Evolutionary conservation across 2,329 filamentous ascomycete species (phyloP), one percentile per base, ranked within the genome.

Genomic region (Colletotrichum gigasporum): DNA sequence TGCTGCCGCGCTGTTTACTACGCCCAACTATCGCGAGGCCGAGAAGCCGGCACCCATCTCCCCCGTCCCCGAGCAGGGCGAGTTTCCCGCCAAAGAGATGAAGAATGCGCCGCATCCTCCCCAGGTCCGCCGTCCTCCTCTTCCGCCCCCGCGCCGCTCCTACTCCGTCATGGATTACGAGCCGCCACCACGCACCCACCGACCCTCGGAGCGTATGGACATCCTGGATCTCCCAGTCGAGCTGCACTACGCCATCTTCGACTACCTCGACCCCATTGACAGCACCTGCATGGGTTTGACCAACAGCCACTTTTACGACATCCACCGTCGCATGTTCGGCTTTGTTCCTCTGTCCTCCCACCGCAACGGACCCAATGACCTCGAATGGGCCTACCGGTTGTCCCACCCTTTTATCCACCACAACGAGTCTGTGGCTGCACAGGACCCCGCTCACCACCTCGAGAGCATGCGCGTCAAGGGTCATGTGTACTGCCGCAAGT

Each of bases 191-290:
- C 79, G 81, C 59, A 82, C 80, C 52, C 83, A 85, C 52, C 77
- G 74, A 52, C 82, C 82, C 1, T 81, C 83, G 5, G 70, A 76
- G 50, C 76, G 76, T 56, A 76, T 85, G 48, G 79, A 79, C 14
- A 76, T 90, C 7, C 71, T 80, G 35, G 82, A 86, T 54, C 79
- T 90, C 2, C 87, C 87, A 12, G 74, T 82, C 0, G 87, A 90
- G 74, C 77, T 90, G 10, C 87, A 89, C 73, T 87, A 84, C 67
- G 77, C 81, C 65, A 80, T 90, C 67, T 87, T 89, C 70, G 86
- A 88, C 73, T 84, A 85, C 67, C 83, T 90, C 62, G 87, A 90
- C 75, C 85, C 85, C 50, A 88, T 90, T 67, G 87, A 90, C 75
- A 85, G 86, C 70, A 85, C 84, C 37, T 89, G 87, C 71, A 78